Percentiles rank a stretch among this genome's conserved stretches.
phyloP scores from a whole-genome alignment of 2,329 filamentous ascomycete genomes.

The Colletotrichum tofieldiae region DNA sequence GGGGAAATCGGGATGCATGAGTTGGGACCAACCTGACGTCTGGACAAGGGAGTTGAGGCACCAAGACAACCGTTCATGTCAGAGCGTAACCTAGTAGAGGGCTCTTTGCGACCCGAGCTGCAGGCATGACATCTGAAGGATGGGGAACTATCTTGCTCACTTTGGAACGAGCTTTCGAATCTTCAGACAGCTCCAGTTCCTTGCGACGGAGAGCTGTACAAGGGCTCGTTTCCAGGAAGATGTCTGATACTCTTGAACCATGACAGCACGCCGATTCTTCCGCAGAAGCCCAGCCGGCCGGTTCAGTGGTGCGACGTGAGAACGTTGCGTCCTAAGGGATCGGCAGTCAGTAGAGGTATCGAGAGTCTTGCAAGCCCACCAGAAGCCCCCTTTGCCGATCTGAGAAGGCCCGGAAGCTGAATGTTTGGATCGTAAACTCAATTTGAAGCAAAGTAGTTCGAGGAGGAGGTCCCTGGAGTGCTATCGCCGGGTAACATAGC shows the following conservation, averaged over 20 bases:
- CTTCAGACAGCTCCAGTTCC: background rate
- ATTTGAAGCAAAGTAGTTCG: slow-evolving; percentile 12
- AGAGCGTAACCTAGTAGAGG: slow-evolving; percentile 19
- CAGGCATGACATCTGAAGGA: slow-evolving; percentile 20
- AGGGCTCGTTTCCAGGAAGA: background rate
- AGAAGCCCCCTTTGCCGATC: slow-evolving; percentile 17
- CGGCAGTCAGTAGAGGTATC: background rate
- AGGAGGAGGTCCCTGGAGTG: background rate
- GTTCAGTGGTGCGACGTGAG: slow-evolving; percentile 15
- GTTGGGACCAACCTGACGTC: background rate
- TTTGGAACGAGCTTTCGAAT: background rate
- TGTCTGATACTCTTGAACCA: background rate
- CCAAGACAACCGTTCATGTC: slow-evolving; percentile 6
- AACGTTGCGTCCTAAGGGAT: background rate
- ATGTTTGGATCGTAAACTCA: slow-evolving; percentile 25
- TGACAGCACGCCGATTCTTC: background rate
- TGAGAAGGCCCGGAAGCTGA: background rate
- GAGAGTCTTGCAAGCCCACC: slow-evolving; percentile 5
- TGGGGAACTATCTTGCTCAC: slow-evolving; percentile 9
- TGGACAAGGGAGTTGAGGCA: background rate
- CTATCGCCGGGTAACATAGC: background rate
- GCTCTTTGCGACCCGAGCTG: slow-evolving; percentile 22
- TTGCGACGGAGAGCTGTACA: background rate
- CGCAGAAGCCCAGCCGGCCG: background rate
- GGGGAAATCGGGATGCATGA: background rate